Evolutionary conservation across 2,329 filamentous ascomycete species (phyloP).

Genomic region (Hawksworthiomyces lignivorus): DNA sequence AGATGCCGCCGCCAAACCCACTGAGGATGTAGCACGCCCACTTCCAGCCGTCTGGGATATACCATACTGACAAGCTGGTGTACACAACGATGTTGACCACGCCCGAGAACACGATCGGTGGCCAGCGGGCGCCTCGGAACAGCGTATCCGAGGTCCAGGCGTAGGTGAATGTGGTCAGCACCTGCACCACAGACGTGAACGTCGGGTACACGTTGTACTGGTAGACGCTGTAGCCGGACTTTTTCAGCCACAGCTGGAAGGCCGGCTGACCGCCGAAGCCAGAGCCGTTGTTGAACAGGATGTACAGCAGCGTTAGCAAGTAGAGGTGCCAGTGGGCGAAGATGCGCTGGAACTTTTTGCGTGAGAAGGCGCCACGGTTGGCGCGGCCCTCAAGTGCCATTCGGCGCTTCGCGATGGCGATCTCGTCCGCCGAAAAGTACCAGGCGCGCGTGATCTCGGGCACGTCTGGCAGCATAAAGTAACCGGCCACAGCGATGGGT

Average conservation of each 20-base stretch:
- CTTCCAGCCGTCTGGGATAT: slow-evolving; percentile 45
- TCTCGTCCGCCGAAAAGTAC: slow-evolving; percentile 30
- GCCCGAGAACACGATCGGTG: slow-evolving; percentile 51
- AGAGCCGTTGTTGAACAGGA: slow-evolving; percentile 56
- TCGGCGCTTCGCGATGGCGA: slow-evolving; percentile 30
- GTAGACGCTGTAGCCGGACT: slow-evolving; percentile 31
- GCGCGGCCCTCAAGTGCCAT: slow-evolving; percentile 39
- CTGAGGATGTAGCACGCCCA: slow-evolving; percentile 56
- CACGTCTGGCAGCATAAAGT: slow-evolving; percentile 33
- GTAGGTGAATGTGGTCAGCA: slow-evolving; percentile 53
- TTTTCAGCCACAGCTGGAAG: slow-evolving; percentile 44
- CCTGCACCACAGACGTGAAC: slow-evolving; percentile 44
- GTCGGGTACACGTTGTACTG: slow-evolving; percentile 50
- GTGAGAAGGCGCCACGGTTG: slow-evolving; percentile 30
- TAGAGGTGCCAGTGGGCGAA: slow-evolving; percentile 60
- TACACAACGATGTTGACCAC: slow-evolving; percentile 33
- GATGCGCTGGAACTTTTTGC: slow-evolving; percentile 50
- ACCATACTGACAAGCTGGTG: slow-evolving; percentile 33
- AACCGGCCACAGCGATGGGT: slow-evolving; percentile 47
- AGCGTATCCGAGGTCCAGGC: slow-evolving; percentile 59
- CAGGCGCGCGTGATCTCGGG: slow-evolving; percentile 31
- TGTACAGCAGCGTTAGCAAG: slow-evolving; percentile 47
- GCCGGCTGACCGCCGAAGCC: slow-evolving; percentile 39
- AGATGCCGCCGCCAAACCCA: slow-evolving; percentile 42
- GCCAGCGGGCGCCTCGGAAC: slow-evolving; percentile 54